phyloP scores from a whole-genome alignment of 1,139 yeast genomes.

The Kodamaea derodonti region DNA sequence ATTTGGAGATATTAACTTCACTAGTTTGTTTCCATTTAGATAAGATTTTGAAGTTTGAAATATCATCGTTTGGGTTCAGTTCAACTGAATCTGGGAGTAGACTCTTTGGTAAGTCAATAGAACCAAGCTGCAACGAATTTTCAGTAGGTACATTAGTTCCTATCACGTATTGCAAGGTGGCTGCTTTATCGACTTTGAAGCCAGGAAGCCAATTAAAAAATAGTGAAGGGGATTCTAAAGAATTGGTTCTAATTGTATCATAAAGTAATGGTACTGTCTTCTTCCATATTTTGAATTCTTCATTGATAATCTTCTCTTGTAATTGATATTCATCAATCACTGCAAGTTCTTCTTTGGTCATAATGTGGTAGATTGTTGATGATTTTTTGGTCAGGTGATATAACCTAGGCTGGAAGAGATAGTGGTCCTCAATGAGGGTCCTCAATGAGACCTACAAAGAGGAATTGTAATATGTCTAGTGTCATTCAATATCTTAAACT shows the following conservation, averaged over 20 bases:
- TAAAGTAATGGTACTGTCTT: conserved; percentile 89
- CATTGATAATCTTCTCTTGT: conserved; percentile 50
- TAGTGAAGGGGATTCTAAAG: conserved; percentile 60
- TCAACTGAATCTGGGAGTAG: conserved; percentile 28
- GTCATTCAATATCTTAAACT: too few species aligned
- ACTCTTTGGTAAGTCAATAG: conserved; percentile 50
- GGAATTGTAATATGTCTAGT: too few species aligned
- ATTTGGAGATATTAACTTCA: conserved; percentile 47
- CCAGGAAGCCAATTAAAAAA: conserved; percentile 49
- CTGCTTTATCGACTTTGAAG: conserved; percentile 28
- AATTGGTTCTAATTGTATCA: conserved; percentile 68
- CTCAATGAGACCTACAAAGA: too few species aligned
- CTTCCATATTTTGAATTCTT: conserved; percentile 91
- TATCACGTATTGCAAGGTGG: conserved; percentile 40
- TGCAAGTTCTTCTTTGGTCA: conserved; percentile 28
- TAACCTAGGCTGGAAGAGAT: too few species aligned
- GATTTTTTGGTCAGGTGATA: too few species aligned
- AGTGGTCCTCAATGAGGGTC: too few species aligned
- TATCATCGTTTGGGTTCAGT: conserved; percentile 21
- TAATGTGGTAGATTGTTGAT: conserved; percentile 2
- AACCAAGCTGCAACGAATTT: conserved; percentile 40
- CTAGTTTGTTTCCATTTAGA: conserved; percentile 52
- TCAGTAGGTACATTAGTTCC: conserved; percentile 45
- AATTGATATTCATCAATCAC: conserved; percentile 43
- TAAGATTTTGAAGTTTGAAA: conserved; percentile 31